Base-by-base conservation (phyloP, 495 filamentous ascomycete genomes). In the Neurospora sp. region DNA sequence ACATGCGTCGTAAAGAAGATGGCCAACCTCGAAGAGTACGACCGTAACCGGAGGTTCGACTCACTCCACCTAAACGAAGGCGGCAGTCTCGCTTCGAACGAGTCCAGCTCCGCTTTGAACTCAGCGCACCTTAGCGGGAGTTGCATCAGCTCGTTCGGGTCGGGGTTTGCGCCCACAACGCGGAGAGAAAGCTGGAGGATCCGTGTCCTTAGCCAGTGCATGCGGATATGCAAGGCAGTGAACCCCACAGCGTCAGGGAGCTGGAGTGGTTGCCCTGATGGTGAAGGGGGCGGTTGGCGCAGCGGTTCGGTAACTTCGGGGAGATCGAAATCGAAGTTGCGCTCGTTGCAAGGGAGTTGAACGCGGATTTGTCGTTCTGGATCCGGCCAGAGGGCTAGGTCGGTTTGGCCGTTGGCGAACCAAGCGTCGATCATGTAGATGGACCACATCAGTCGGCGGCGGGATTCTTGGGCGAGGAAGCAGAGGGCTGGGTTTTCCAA, bases 401-500 rank as follows among this genome's bases (percentile, higher is more conserved):
- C 85, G 12, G 78, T 73, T 70, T 84, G 81, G 20, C 85, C 84
- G 39, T 79, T 81, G 35, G 84, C 81, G 31, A 85, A 80, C 46
- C 80, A 78, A 7, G 83, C 81, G 74, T 87, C 85, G 72, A 85
- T 83, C 71, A 85, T 85, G 74, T 83, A 80, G 11, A 87, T 77
- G 11, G 84, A 82, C 85, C 85, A 87, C 85, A 87, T 85, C 39
- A 87, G 77, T 14, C 85, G 79, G 65, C 85, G 81, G n/a, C 84
- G 80, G 1, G 83, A 84, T 76, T 87, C 85, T 35, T 80, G 80
- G 4, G 84, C 84, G 8, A 87, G 76, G 71, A 86, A 87, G 74
- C 84, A 84, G 39, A 87, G 76, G 42, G 79, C 80, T 20, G 83
- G 76, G 61, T 83, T 83, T 72, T 87, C 85, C 70, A 85, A 81